phyloP scores from a whole-genome alignment of 73 alveolate species.

The Paramecium pentaurelia region DNA sequence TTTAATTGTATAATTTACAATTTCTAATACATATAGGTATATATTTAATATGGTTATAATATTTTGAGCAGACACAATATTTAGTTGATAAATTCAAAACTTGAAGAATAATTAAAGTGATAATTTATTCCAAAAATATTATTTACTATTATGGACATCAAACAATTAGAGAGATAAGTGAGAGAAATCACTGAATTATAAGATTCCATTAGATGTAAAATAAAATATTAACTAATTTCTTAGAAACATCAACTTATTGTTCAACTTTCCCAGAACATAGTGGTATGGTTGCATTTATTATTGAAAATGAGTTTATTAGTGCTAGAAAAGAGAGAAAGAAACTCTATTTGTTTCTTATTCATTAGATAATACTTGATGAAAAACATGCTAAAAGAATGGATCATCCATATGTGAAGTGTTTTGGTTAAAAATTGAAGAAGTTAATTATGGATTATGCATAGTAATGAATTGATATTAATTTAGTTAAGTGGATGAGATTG shows the following conservation, averaged over 20 bases:
- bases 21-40: not conserved
- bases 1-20: not conserved
- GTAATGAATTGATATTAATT: not conserved
- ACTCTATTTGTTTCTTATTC: conserved; percentile 19
- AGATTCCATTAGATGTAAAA: conserved; percentile 15
- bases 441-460: not conserved
- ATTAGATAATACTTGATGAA: conserved; percentile 4
- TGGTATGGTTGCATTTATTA: not conserved
- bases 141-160: not conserved
- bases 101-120: not conserved
- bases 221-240: not conserved
- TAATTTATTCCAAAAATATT: not conserved
- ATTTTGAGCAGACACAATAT: not conserved
- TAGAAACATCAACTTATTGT: conserved; percentile 34
- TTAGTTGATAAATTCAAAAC: not conserved
- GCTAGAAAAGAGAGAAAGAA: conserved; percentile 36
- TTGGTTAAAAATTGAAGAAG: not conserved
- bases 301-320: not conserved
- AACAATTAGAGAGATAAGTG: not conserved
- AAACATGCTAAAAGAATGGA: not conserved
- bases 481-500: not conserved
- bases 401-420: not conserved
- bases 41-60: not conserved
- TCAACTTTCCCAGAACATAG: not conserved
- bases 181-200: not conserved